Percentiles rank a stretch among this genome's conserved stretches.
phyloP scores from a whole-genome alignment of 371 early-diverging fungal genomes.

The Mortierella sp. region DNA sequence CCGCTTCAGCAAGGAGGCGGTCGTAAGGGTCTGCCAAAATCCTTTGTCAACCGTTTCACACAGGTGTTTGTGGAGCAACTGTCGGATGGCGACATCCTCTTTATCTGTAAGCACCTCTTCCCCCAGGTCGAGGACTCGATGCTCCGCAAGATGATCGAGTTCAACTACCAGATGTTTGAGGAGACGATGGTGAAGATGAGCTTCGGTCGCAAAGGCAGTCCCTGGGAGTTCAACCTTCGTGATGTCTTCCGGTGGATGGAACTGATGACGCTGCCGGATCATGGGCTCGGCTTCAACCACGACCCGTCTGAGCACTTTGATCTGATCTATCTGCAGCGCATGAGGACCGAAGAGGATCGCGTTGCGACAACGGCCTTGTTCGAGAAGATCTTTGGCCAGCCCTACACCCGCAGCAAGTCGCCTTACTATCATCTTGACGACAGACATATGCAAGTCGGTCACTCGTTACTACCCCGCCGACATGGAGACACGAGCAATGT shows the following conservation, averaged over 20 bases:
- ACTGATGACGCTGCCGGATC: constrained; percentile 67
- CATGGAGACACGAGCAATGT: constrained; percentile 51
- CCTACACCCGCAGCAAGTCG: constrained; percentile 57
- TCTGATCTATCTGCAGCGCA: constrained; percentile 87
- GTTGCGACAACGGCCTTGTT: constrained; percentile 73
- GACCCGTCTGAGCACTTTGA: constrained; percentile 83
- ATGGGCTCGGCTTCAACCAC: constrained; percentile 42
- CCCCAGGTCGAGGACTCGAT: constrained; percentile 64
- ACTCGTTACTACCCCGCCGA: constrained; percentile 69
- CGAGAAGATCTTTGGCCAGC: constrained; percentile 69
- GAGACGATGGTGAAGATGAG: constrained; percentile 82
- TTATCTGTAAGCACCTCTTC: constrained; percentile 80
- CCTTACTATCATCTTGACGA: constrained; percentile 59
- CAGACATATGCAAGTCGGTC: constrained; percentile 71
- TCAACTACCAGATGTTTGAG: constrained; percentile 88
- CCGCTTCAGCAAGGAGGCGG: constrained; percentile 98
- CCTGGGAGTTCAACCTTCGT: constrained; percentile 98
- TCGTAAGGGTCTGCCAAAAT: constrained; percentile 98
- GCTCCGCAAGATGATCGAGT: constrained; percentile 83
- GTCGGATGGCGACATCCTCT: constrained; percentile 77
- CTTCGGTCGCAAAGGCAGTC: constrained; percentile 91
- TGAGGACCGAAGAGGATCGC: constrained; percentile 88
- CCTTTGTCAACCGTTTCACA: constrained; percentile 98
- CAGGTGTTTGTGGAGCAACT: constrained; percentile 94
- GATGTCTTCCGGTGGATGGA: constrained; percentile 97